Conservation (phyloP, 192 early-diverging fungal genomes). For the Dimargaris cristalligena region DNA sequence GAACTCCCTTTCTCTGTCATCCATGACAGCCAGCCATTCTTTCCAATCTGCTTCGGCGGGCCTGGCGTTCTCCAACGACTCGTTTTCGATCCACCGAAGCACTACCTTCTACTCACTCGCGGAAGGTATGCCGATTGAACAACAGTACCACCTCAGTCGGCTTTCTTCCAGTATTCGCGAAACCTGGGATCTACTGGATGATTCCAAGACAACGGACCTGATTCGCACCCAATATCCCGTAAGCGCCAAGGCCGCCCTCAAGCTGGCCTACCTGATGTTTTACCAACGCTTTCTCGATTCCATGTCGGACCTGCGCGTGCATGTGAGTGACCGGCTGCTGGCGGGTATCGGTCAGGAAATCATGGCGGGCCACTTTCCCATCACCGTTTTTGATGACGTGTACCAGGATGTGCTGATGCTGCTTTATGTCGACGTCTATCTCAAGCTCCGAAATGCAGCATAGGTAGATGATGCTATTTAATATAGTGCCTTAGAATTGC, state of each 20-base stretch:
- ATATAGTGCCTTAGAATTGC: no score
- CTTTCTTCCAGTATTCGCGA: not conserved
- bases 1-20: not conserved
- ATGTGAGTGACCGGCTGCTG: not conserved
- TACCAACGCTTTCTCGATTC: constrained; percentile 10
- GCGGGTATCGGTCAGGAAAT: not conserved
- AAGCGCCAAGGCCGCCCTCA: not conserved
- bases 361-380: not conserved
- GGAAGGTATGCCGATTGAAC: not conserved
- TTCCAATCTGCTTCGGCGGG: no score
- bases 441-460: no score
- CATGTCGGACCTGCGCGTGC: not conserved
- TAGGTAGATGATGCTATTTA: no score
- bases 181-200: not conserved
- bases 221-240: not conserved
- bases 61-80: not conserved
- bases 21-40: no score
- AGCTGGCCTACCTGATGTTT: constrained; percentile 10
- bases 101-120: not conserved
- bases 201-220: not conserved
- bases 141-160: not conserved
- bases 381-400: constrained; percentile 7
- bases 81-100: no score
- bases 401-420: constrained; percentile 5
- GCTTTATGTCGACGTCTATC: constrained; percentile 4